Percentiles rank a stretch among this genome's conserved stretches.
phyloP scores from a whole-genome alignment of 306 rosid genomes.

The Crotalaria pallida region DNA sequence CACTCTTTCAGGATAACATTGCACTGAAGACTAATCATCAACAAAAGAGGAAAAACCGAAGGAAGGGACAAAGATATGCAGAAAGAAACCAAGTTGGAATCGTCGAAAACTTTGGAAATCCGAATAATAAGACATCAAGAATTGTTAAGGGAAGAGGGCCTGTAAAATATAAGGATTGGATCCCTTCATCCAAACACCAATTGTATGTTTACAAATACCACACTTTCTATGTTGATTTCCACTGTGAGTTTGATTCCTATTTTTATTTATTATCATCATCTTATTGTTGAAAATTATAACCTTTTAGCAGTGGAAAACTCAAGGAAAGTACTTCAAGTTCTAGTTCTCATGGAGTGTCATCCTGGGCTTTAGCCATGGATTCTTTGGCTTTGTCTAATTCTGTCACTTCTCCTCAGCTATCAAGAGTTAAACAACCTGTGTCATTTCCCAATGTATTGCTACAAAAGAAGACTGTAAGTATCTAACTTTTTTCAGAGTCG shows the following conservation, averaged over 20 bases:
- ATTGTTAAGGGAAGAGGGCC: conserved; percentile 21
- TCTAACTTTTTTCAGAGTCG: neutral
- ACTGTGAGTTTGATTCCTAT: neutral
- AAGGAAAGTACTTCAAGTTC: neutral
- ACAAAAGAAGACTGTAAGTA: neutral
- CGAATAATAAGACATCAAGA: neutral
- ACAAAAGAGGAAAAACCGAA: conserved; percentile 2
- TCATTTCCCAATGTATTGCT: neutral
- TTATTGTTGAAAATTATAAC: neutral
- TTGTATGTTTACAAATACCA: neutral
- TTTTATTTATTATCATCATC: neutral
- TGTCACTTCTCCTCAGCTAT: neutral
- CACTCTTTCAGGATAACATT: conserved; percentile 8
- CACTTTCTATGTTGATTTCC: neutral
- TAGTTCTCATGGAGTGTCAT: neutral
- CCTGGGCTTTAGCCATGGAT: neutral
- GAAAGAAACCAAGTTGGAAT: neutral
- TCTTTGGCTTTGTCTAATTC: neutral
- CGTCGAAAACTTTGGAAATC: neutral
- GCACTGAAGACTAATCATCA: neutral
- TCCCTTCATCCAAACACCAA: neutral
- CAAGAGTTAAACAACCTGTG: neutral
- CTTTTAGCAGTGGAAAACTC: neutral
- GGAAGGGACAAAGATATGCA: neutral
- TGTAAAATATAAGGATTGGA: neutral